Conservation (phyloP, 2,329 filamentous ascomycete genomes). For the Aureobasidium sp. region DNA sequence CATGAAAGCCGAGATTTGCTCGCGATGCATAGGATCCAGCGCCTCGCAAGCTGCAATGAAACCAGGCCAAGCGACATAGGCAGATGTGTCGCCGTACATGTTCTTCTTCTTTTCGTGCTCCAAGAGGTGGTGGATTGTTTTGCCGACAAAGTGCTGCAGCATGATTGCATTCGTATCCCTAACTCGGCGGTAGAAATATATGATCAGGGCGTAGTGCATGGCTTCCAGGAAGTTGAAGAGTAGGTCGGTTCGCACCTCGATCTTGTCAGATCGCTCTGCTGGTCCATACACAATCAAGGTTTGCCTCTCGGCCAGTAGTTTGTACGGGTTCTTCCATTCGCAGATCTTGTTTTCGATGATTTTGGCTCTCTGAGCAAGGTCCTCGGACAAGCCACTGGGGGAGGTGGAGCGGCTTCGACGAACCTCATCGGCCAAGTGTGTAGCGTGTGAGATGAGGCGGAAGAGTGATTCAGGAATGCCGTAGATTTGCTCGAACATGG, state of each 20-base stretch:
- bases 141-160: conserved; percentile 33
- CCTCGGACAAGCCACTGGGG: not conserved
- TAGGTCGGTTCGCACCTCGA: conserved; percentile 26
- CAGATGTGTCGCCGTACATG: conserved; percentile 23
- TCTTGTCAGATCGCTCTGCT: conserved; percentile 21
- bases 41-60: conserved; percentile 39
- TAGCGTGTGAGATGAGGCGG: conserved; percentile 39
- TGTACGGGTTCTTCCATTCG: conserved; percentile 14
- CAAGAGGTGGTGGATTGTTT: conserved; percentile 28
- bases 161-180: conserved; percentile 34
- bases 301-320: not conserved
- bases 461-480: conserved; percentile 40
- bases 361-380: not conserved
- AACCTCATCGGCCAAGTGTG: conserved; percentile 30
- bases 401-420: conserved; percentile 16
- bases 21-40: conserved; percentile 13
- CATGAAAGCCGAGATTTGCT: conserved; percentile 7
- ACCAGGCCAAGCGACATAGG: conserved; percentile 31
- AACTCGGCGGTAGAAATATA: conserved; percentile 38
- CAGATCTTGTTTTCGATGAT: conserved; percentile 10
- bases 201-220: conserved; percentile 34
- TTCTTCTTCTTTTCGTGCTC: conserved; percentile 25
- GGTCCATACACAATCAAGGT: conserved; percentile 19
- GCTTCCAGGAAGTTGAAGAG: conserved; percentile 33
- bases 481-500: conserved; percentile 36